phyloP scores from a whole-genome alignment of 116 monocot species.

The Zostera marina region DNA sequence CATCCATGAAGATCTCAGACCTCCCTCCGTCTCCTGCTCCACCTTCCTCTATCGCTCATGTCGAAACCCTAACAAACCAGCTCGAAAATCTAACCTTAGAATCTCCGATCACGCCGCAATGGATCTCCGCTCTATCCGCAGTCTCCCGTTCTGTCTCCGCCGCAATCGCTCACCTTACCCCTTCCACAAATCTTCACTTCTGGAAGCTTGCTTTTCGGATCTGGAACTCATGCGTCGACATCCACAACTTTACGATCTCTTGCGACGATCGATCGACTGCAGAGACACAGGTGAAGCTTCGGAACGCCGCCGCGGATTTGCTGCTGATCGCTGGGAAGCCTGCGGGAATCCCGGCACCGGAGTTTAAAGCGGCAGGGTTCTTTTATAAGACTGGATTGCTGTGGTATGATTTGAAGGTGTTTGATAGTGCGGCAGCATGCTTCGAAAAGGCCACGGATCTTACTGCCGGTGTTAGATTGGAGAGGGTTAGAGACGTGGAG shows the following conservation, averaged over 20 bases:
- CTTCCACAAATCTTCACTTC: neutral
- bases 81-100: neutral
- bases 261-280: no score
- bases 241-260: no score
- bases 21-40: neutral
- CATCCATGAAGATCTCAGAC: neutral
- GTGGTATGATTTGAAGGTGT: constrained; percentile 34
- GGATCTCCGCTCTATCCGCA: neutral
- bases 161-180: constrained; percentile 1
- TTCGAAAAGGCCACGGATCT: constrained; percentile 67
- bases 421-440: constrained; percentile 44
- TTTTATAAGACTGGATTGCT: constrained; percentile 52
- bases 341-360: constrained; percentile 36
- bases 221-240: neutral
- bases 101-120: neutral
- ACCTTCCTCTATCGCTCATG: neutral
- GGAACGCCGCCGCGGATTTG: constrained; percentile 53
- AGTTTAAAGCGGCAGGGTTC: constrained; percentile 59
- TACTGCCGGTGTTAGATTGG: constrained; percentile 13
- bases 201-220: neutral
- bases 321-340: constrained; percentile 54
- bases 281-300: constrained; percentile 30
- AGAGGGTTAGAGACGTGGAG: constrained; percentile 22
- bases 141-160: neutral
- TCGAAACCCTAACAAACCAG: constrained; percentile 2